phyloP scores from a whole-genome alignment of 164 flowering plant species.

The Stephania yunnanensis region DNA sequence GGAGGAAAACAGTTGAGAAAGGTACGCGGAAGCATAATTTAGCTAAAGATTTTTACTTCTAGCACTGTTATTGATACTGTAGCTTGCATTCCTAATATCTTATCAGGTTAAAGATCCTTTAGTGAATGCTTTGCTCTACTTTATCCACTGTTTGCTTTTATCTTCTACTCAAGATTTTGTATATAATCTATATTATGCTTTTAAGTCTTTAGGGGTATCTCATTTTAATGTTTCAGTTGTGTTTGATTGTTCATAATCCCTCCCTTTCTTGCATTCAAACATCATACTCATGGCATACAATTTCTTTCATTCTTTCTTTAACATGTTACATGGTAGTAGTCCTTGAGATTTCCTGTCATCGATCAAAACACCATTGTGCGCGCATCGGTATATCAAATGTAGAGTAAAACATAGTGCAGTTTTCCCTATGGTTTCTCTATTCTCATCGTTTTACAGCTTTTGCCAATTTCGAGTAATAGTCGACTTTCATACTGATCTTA shows the following conservation, averaged over 20 bases:
- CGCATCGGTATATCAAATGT: no score
- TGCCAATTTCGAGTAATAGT: no score
- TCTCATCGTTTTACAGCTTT: no score
- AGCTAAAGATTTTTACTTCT: not conserved
- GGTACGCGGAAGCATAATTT: slow-evolving; percentile 5
- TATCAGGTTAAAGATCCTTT: not conserved
- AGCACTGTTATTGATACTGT: not conserved
- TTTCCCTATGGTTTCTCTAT: no score
- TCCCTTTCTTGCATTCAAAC: not conserved
- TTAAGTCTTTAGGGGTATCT: not conserved
- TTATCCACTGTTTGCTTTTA: not conserved
- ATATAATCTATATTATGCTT: not conserved
- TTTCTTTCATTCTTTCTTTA: no score
- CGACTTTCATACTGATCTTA: no score
- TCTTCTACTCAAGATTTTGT: not conserved
- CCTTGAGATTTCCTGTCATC: not conserved
- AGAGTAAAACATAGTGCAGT: no score
- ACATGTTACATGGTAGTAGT: no score
- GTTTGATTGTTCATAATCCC: not conserved
- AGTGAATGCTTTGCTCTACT: not conserved
- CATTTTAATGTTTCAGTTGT: not conserved
- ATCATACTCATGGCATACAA: no score
- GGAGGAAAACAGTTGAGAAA: not conserved
- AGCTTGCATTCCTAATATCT: not conserved
- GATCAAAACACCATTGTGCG: no score